A percentile compares a stretch with the other conserved stretches of the same genome.
Evolutionary conservation across 2,329 filamentous ascomycete genomes (phyloP).

Genomic region (Juglanconis juglandina): DNA sequence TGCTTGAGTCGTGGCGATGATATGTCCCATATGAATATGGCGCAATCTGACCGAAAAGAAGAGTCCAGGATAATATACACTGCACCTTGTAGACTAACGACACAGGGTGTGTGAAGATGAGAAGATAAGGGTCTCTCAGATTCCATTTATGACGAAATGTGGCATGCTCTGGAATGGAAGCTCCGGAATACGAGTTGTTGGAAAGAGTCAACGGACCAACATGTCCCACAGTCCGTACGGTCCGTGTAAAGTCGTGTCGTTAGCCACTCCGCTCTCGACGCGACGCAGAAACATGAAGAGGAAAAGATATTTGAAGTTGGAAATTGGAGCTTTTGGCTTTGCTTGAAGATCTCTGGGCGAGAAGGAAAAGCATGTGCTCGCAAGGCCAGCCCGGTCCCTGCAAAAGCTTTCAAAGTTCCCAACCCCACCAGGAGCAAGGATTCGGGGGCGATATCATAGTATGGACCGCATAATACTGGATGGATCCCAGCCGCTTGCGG

Average conservation of each 20-base stretch:
- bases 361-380: constrained; percentile 11
- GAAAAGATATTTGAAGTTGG: not conserved
- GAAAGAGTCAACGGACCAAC: no score
- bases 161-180: no score
- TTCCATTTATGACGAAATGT: no score
- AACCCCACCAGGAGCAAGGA: constrained; percentile 5
- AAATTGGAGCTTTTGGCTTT: not conserved
- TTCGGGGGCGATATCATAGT: not conserved
- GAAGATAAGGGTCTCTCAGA: no score
- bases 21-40: constrained; percentile 6
- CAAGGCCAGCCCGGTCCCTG: constrained; percentile 4
- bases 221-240: no score
- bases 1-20: not conserved
- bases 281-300: not conserved
- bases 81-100: no score
- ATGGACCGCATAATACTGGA: not conserved
- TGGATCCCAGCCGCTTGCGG: no score
- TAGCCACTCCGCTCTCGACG: not conserved
- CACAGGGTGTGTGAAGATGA: no score
- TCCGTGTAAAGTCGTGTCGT: no score
- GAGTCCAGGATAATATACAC: not conserved
- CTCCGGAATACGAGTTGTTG: no score
- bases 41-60: not conserved
- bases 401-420: constrained; percentile 6
- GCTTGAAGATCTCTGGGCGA: constrained; percentile 3